Evolutionary conservation across 1,284 basidiomycete genomes (phyloP), one percentile per base, ranked within the genome.

Genomic region (Flammula alnicola): DNA sequence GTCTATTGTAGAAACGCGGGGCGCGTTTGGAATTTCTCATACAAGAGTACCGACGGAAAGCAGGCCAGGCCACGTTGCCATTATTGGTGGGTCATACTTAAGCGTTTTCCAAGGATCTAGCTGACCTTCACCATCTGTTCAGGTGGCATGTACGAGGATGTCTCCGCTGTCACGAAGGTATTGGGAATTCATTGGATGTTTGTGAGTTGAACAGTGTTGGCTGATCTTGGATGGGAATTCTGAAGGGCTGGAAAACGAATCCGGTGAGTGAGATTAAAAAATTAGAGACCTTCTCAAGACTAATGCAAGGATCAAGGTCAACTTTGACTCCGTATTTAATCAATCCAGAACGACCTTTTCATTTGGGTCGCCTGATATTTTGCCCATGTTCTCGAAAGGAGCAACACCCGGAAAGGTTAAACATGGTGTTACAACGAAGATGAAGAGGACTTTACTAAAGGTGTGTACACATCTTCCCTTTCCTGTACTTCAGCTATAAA

Each of bases 61-160:
- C 67, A 74, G 93, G 19, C 93, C 93, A 2, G 93, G 93, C 5
- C 93, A 91, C 66, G 92, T 95, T 23, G 93, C 93, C 22, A 80
- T 95, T 52, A 93, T 95, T 58, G 93, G 88, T 81, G 61, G n/a
- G n/a, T n/a, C n/a, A n/a, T n/a, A n/a, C n/a, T n/a, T n/a, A n/a
- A n/a, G n/a, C 19, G 74, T 63, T 27, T 31, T 42, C 16, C 32
- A 17, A 25, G 16, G 10, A 22, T 42, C 16, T 16, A 43, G 14
- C 14, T 25, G 10, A 26, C 6, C 9, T 38, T 22, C 19, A 31
- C 31, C 19, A 9, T 33, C 14, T 10, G 12, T 11, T 27, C 39
- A 87, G 85, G 80, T 29, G 92, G 92, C 6, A 93, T 95, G 90
- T 95, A 95, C 64, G 93, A 95, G 67, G 92, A 95, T 60, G 91